Conservation (phyloP, 129 eudicot species). For the Kitagawia praeruptora region DNA sequence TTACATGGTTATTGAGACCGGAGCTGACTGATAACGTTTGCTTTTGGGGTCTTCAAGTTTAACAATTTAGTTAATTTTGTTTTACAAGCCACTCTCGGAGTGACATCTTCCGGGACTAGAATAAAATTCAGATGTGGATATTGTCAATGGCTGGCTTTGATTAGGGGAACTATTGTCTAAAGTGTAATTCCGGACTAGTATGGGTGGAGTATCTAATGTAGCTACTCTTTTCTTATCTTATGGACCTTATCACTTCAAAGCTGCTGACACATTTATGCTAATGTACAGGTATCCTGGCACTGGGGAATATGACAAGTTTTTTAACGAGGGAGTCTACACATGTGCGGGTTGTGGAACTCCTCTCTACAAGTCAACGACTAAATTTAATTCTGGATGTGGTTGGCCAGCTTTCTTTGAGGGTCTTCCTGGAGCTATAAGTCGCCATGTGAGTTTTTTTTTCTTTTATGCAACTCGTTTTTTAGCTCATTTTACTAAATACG, state of each 20-base stretch:
- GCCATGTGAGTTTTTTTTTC: conserved; percentile 36
- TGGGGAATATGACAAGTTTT: conserved; percentile 68
- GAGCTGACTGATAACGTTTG: not conserved
- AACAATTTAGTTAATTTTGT: not conserved
- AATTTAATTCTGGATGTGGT: conserved; percentile 92
- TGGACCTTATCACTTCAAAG: not conserved
- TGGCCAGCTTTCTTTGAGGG: conserved; percentile 99
- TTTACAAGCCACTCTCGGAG: not conserved
- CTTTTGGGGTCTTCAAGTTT: not conserved
- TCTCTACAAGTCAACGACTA: conserved; percentile 84
- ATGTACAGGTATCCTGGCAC: conserved; percentile 82
- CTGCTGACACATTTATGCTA: not conserved
- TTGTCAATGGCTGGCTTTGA: not conserved
- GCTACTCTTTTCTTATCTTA: not conserved
- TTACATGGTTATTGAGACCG: not conserved
- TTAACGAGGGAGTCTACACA: conserved; percentile 60
- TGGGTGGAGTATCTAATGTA: not conserved
- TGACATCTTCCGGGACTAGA: not conserved
- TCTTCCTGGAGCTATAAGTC: conserved; percentile 93
- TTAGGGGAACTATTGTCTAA: not conserved
- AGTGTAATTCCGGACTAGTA: not conserved
- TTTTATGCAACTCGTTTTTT: not conserved
- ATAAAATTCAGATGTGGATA: not conserved
- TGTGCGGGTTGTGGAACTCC: conserved; percentile 93
- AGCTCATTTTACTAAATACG: not conserved